A percentile compares a stretch with the other conserved stretches of the same genome.
These are phyloP conservation scores for Volvariella surrecta DNA, from an alignment of 1,284 basidiomycete species.

Conservation along the genomic window DNA sequence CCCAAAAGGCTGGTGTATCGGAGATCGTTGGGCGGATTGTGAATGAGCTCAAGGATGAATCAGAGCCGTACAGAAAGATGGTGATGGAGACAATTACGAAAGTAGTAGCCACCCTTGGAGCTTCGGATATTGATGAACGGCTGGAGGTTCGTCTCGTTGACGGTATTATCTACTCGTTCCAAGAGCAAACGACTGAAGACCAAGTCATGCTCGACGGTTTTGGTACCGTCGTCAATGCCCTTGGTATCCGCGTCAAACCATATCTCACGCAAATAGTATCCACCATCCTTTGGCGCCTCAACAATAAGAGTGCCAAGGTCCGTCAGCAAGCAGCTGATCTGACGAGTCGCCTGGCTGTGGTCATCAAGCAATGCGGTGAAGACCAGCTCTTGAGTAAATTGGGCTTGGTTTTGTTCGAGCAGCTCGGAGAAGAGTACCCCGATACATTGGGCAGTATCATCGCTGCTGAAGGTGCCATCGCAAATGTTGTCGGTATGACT, in stretches of 20 bases:
- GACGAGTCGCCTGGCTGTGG: slow-evolving; percentile 89
- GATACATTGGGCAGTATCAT: slow-evolving; percentile 99
- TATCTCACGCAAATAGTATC: slow-evolving; percentile 99
- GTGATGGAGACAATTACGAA: slow-evolving; percentile 99
- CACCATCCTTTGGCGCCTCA: slow-evolving; percentile 98
- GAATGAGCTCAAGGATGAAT: slow-evolving; percentile 95
- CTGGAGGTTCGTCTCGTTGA: slow-evolving; percentile 93
- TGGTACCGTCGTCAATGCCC: slow-evolving; percentile 92
- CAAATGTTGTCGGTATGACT: slow-evolving; percentile 99
- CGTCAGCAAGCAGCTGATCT: slow-evolving; percentile 98
- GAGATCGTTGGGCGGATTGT: slow-evolving; percentile 95
- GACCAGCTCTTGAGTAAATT: slow-evolving; percentile 94
- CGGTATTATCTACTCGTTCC: slow-evolving; percentile 99
- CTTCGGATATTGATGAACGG: slow-evolving; percentile 94
- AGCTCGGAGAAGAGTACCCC: slow-evolving; percentile 98
- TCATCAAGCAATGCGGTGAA: slow-evolving; percentile 98
- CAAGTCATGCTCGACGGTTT: slow-evolving; percentile 99
- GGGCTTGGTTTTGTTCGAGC: slow-evolving; percentile 95
- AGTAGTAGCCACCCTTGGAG: slow-evolving; percentile 87
- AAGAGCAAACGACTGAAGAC: slow-evolving; percentile 98
- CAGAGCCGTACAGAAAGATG: slow-evolving; percentile 98
- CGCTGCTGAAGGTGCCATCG: slow-evolving; percentile 96
- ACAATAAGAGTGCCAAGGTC: slow-evolving; percentile 99
- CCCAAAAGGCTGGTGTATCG: slow-evolving; percentile 92
- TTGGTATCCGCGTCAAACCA: slow-evolving; percentile 97